A percentile compares a stretch with the other conserved stretches of the same genome.
Conservation (phyloP, 108 stramenopile genomes). For the Skeletonema marinoi region DNA sequence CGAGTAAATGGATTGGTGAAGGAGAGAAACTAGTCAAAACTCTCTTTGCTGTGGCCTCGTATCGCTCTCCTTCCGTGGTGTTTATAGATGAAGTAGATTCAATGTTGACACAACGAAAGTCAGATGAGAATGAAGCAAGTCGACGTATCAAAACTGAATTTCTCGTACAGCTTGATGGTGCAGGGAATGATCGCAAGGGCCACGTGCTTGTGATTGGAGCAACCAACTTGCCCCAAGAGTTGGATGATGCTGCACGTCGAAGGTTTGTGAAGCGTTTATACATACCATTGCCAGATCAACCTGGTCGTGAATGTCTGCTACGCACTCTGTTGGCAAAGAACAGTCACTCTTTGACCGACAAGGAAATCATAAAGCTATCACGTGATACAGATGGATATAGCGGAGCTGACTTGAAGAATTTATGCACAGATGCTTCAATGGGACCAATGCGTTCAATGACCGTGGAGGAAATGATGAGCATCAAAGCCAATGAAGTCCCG, state of each 20-base stretch:
- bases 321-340: conserved; percentile 85
- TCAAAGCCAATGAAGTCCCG: conserved; percentile 80
- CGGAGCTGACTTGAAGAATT: conserved; percentile 92
- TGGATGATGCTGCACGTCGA: conserved; percentile 99
- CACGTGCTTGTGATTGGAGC: conserved; percentile 97
- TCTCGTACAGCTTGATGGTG: conserved; percentile 92
- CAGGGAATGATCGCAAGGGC: conserved; percentile 74
- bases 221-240: conserved; percentile 97
- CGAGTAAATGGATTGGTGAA: conserved; percentile 99
- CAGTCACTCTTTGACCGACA: conserved; percentile 64
- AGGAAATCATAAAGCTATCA: conserved; percentile 76
- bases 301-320: conserved; percentile 78
- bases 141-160: conserved; percentile 95
- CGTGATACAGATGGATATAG: conserved; percentile 87
- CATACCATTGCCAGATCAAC: conserved; percentile 92
- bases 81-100: conserved; percentile 97
- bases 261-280: conserved; percentile 92
- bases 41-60: conserved; percentile 95
- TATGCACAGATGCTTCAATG: conserved; percentile 95
- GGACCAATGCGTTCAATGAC: conserved; percentile 80
- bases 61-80: conserved; percentile 89
- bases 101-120: conserved; percentile 87
- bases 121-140: conserved; percentile 95
- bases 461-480: conserved; percentile 2
- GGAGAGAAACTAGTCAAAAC: conserved; percentile 98